Conservation (phyloP, 192 early-diverging fungal genomes). For the Backusella westeae region DNA sequence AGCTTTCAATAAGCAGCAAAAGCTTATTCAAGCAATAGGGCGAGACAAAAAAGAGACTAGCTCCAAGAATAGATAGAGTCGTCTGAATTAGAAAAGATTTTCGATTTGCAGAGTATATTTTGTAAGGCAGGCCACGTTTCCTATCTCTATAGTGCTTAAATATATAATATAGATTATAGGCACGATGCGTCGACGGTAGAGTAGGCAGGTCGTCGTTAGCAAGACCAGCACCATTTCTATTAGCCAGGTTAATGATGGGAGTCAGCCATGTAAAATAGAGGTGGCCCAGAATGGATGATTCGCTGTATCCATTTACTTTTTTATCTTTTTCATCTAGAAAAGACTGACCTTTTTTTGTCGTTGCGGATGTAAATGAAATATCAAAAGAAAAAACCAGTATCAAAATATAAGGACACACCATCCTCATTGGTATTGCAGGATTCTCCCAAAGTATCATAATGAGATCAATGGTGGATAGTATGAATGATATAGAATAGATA, state of each 20-base stretch:
- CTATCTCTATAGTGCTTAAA: no score
- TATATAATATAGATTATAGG: no score
- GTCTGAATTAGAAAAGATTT: neutral
- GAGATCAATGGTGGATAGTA: neutral
- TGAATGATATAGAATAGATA: neutral
- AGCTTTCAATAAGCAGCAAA: slow-evolving; percentile 27
- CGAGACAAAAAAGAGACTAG: slow-evolving; percentile 27
- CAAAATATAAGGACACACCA: neutral
- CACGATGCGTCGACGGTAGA: no score
- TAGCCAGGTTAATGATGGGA: no score
- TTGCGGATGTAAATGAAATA: neutral
- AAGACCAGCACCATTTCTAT: no score
- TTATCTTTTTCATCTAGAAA: no score
- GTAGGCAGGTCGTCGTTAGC: no score
- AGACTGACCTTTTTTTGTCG: no score
- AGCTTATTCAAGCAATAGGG: slow-evolving; percentile 20
- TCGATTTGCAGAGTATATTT: neutral
- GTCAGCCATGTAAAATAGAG: no score
- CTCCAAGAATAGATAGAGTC: neutral
- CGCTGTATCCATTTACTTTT: no score
- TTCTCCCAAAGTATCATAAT: neutral
- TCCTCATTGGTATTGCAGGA: neutral
- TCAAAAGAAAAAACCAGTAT: neutral
- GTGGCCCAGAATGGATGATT: no score
- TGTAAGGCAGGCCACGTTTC: neutral